A percentile compares a stretch with the other conserved stretches of the same genome.
Conservation (phyloP, 352 stramenopile species). For the Globisporangium paroecandrum region DNA sequence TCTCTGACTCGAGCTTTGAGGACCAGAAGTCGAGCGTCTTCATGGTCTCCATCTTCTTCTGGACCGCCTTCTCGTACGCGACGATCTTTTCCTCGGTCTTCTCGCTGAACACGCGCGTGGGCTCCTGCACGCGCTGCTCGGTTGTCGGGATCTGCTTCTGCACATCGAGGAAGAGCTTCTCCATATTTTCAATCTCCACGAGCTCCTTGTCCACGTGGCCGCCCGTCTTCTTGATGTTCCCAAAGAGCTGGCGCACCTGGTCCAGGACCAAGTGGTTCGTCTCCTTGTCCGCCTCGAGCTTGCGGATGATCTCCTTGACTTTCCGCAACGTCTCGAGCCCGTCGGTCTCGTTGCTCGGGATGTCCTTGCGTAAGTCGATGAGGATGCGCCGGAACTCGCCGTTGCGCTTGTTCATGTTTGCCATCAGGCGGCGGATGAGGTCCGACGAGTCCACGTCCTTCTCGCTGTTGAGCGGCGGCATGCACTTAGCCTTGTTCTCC, state of each 20-base stretch:
- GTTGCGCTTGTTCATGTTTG: conserved; percentile 82
- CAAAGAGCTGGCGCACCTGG: conserved; percentile 74
- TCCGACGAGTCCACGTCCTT: conserved; percentile 78
- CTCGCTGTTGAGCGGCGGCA: conserved; percentile 58
- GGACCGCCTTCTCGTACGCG: conserved; percentile 89
- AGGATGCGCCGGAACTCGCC: conserved; percentile 78
- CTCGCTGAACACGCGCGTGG: conserved; percentile 81
- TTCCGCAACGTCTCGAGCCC: conserved; percentile 78
- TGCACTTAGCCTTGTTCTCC: conserved; percentile 73
- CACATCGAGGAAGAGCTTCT: conserved; percentile 77
- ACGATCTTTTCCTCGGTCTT: conserved; percentile 94
- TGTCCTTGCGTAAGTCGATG: conserved; percentile 80
- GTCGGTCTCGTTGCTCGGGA: conserved; percentile 71
- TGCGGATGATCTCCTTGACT: conserved; percentile 82
- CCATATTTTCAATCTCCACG: conserved; percentile 78
- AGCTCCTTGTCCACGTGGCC: conserved; percentile 84
- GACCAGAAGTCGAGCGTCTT: conserved; percentile 86
- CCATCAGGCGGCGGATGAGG: conserved; percentile 68
- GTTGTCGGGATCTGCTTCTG: conserved; percentile 77
- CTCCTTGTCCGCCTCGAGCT: conserved; percentile 66
- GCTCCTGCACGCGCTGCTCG: conserved; percentile 70
- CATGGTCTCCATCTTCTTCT: conserved; percentile 74
- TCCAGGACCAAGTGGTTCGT: conserved; percentile 73
- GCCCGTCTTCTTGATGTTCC: conserved; percentile 75
- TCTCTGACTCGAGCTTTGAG: conserved; percentile 74